These are phyloP conservation scores for Manihot esculenta DNA, from an alignment of 441 rosid genomes.

Conservation along the genomic window DNA sequence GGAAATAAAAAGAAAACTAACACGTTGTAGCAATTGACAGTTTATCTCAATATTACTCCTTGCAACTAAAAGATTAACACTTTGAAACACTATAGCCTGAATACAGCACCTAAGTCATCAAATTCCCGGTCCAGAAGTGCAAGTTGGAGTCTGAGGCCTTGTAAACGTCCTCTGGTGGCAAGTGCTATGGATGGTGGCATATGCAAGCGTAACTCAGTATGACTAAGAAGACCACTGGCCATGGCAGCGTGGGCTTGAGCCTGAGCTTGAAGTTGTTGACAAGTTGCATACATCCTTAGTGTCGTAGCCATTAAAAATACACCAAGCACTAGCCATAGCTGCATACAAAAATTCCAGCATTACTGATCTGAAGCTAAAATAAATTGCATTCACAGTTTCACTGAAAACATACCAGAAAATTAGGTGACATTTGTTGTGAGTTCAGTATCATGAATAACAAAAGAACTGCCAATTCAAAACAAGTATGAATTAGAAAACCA, in stretches of 20 bases:
- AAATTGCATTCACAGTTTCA: background rate
- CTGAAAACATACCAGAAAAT: constrained; percentile 59
- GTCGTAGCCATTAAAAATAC: constrained; percentile 85
- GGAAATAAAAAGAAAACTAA: background rate
- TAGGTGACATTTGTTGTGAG: constrained; percentile 89
- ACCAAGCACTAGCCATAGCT: constrained; percentile 94
- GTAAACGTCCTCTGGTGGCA: constrained; percentile 87
- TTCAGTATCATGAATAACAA: constrained; percentile 85
- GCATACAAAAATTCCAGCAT: constrained; percentile 12
- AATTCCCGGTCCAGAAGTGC: constrained; percentile 89
- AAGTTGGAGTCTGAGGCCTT: constrained; percentile 86
- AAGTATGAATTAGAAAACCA: constrained; percentile 7
- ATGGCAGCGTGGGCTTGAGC: constrained; percentile 82
- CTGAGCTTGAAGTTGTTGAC: constrained; percentile 94
- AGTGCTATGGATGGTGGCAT: constrained; percentile 81
- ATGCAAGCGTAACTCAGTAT: constrained; percentile 77
- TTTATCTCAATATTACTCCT: constrained; percentile 1
- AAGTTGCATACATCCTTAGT: constrained; percentile 87
- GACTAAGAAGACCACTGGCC: constrained; percentile 77
- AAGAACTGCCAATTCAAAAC: constrained; percentile 45
- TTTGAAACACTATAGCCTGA: background rate
- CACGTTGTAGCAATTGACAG: background rate
- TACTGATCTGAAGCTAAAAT: constrained; percentile 5
- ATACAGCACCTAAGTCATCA: constrained; percentile 65
- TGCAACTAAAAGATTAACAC: background rate